Conservation (phyloP, 2,329 filamentous ascomycete species). For the Rhynchosporium agropyri region DNA sequence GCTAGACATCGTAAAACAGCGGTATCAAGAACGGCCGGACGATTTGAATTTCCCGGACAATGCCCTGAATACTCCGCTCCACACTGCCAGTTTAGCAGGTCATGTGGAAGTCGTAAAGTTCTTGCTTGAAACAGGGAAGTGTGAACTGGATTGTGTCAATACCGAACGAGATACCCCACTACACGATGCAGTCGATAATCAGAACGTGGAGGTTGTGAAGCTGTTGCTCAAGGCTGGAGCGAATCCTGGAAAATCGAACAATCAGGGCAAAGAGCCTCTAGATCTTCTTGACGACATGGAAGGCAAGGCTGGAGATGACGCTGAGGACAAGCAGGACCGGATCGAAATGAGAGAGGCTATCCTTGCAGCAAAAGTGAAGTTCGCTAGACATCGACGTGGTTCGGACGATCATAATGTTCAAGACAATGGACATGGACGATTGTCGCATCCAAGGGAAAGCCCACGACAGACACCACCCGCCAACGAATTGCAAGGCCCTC, state of each 20-base stretch:
- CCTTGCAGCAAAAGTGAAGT: conserved; percentile 60
- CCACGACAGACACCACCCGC: conserved; percentile 58
- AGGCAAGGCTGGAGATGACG: conserved; percentile 40
- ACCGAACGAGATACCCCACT: conserved; percentile 90
- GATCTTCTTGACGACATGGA: conserved; percentile 68
- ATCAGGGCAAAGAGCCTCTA: conserved; percentile 88
- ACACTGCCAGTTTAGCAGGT: conserved; percentile 88
- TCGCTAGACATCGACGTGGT: conserved; percentile 52
- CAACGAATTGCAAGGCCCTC: conserved; percentile 29
- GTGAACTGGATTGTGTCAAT: conserved; percentile 69
- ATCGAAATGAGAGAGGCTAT: conserved; percentile 66
- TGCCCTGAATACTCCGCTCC: conserved; percentile 92
- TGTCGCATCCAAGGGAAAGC: conserved; percentile 58
- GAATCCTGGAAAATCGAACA: conserved; percentile 87
- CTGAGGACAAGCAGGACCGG: conserved; percentile 54
- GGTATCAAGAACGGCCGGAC: conserved; percentile 74
- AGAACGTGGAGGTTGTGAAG: conserved; percentile 84
- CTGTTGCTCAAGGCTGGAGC: conserved; percentile 83
- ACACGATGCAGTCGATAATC: conserved; percentile 95
- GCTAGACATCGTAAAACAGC: conserved; percentile 72
- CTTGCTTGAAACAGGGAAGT: conserved; percentile 76
- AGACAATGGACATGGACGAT: conserved; percentile 46
- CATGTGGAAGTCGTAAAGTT: conserved; percentile 85
- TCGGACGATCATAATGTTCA: conserved; percentile 58
- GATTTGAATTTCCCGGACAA: conserved; percentile 90